These are phyloP conservation scores for Botrytis sinoallii DNA, from an alignment of 2,329 filamentous ascomycete genomes.

Conservation along the genomic window DNA sequence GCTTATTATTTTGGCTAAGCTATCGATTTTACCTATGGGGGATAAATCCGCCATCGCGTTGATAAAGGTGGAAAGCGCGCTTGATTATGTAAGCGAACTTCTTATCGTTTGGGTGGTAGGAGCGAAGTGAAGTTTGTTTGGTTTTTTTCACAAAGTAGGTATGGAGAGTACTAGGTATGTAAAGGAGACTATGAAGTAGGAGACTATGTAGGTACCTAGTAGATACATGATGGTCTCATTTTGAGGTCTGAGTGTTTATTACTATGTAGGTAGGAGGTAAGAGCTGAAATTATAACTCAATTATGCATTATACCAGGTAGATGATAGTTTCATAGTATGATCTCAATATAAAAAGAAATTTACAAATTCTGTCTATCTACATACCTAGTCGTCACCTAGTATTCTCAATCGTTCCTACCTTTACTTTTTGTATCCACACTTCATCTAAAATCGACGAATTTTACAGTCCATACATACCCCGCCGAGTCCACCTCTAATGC, in stretches of 20 bases:
- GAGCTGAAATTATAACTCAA: not conserved
- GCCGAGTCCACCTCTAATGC: not conserved
- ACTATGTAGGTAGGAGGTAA: not conserved
- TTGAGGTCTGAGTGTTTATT: not conserved
- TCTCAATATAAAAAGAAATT: not conserved
- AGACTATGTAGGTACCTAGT: too few relatives aligned
- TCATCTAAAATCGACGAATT: not conserved
- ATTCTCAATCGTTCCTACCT: not conserved
- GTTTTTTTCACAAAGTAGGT: not conserved
- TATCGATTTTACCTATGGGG: not conserved
- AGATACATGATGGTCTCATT: not conserved
- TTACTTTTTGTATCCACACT: not conserved
- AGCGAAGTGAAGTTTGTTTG: not conserved
- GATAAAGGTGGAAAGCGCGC: constrained; percentile 3
- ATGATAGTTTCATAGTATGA: not conserved
- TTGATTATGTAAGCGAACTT: constrained; percentile 8
- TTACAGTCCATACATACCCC: not conserved
- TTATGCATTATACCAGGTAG: not conserved
- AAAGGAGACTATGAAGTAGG: too few relatives aligned
- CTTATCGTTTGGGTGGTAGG: not conserved
- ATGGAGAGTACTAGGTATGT: too few relatives aligned
- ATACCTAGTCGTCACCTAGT: not conserved
- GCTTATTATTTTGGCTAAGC: not conserved
- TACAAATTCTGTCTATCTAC: not conserved
- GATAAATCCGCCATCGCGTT: not conserved